Evolutionary conservation across 495 filamentous ascomycete species (phyloP).

Genomic region (Hypoxylon cercidicola): DNA sequence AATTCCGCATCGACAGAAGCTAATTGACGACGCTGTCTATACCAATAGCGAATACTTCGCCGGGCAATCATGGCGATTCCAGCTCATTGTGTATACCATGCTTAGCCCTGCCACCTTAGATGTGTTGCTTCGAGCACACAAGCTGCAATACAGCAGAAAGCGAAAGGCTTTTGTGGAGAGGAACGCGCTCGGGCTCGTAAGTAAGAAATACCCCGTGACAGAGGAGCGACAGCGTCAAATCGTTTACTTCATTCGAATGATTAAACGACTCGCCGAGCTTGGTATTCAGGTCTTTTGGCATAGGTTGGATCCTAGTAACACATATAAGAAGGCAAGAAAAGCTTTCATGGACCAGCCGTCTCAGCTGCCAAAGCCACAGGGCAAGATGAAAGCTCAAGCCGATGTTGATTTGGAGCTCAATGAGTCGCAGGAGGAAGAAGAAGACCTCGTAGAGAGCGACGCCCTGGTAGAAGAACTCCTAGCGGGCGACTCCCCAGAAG

Average conservation of each 20-base stretch:
- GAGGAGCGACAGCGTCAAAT: slow-evolving; percentile 16
- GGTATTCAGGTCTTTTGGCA: slow-evolving; percentile 20
- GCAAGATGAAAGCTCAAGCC: no score
- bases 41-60: slow-evolving; percentile 31
- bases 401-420: no score
- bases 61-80: slow-evolving; percentile 14
- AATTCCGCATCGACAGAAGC: slow-evolving; percentile 8
- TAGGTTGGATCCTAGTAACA: background rate
- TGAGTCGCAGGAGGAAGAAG: no score
- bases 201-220: slow-evolving; percentile 7
- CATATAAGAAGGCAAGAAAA: background rate
- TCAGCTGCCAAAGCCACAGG: background rate
- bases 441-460: no score
- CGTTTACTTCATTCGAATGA: background rate
- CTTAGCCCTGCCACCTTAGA: background rate
- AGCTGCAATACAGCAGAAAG: slow-evolving; percentile 6
- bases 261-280: slow-evolving; percentile 5
- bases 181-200: slow-evolving; percentile 1
- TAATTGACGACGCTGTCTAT: background rate
- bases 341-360: slow-evolving; percentile 6
- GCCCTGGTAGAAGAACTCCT: no score
- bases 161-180: slow-evolving; percentile 9
- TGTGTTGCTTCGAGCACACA: slow-evolving; percentile 9
- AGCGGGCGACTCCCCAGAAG: no score
- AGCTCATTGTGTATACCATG: slow-evolving; percentile 1